These are phyloP conservation scores for Hypoxylon crocopeplum DNA, from an alignment of 495 filamentous ascomycete species.

Conservation along the genomic window DNA sequence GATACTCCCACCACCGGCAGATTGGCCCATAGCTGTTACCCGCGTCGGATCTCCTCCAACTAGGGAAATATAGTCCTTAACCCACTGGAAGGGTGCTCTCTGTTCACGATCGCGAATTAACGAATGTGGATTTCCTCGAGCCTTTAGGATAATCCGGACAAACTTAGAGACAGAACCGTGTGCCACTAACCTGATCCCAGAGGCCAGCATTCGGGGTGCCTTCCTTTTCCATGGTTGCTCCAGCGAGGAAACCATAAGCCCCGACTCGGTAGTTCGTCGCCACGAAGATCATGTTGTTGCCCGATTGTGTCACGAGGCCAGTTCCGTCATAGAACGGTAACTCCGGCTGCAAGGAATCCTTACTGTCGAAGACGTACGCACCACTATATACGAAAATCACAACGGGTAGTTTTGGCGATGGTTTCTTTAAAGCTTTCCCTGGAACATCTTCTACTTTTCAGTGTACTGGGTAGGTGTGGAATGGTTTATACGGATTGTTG, in stretches of 20 bases:
- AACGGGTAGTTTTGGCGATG: conserved; percentile 50
- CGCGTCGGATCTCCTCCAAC: conserved; percentile 69
- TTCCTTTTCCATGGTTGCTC: conserved; percentile 54
- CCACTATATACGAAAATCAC: conserved; percentile 69
- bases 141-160: too few relatives aligned
- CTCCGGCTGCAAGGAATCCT: conserved; percentile 42
- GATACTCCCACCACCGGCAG: conserved; percentile 68
- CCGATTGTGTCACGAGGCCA: conserved; percentile 55
- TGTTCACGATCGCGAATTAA: too few relatives aligned
- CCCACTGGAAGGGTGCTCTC: conserved; percentile 65
- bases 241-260: conserved; percentile 62
- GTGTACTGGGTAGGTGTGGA: neutral
- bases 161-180: too few relatives aligned
- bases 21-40: conserved; percentile 74
- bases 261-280: conserved; percentile 68
- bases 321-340: conserved; percentile 44
- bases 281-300: conserved; percentile 62
- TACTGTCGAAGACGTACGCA: conserved; percentile 61
- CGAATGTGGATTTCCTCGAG: too few relatives aligned
- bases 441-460: conserved; percentile 22
- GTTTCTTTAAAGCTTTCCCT: conserved; percentile 37
- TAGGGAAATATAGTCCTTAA: conserved; percentile 67
- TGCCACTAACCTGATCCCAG: too few relatives aligned
- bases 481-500: conserved; percentile 25
- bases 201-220: conserved; percentile 57